phyloP scores from a whole-genome alignment of 106 monocot genomes.

The Gastrodia elata region DNA sequence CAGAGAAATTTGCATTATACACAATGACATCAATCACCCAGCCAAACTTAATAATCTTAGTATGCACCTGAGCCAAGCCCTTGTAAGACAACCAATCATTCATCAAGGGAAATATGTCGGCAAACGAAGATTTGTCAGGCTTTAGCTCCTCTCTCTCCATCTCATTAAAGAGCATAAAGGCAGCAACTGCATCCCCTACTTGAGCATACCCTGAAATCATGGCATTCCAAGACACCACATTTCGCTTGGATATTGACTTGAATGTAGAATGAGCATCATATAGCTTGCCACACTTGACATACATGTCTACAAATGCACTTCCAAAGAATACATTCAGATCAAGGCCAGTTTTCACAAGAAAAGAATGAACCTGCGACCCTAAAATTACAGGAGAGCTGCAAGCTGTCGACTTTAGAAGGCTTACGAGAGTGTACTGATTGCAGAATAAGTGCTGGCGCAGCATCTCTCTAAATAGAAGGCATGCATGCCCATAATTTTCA shows the following conservation, averaged over 20 bases:
- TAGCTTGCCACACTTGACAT: conserved; percentile 40
- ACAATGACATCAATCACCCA: conserved; percentile 23
- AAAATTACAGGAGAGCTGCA: not conserved
- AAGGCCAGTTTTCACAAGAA: conserved; percentile 36
- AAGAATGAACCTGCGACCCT: conserved; percentile 41
- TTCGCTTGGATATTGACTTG: conserved; percentile 18
- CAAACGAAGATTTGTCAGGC: conserved; percentile 60
- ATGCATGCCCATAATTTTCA: conserved; percentile 8
- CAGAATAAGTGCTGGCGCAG: conserved; percentile 14
- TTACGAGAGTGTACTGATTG: conserved; percentile 45
- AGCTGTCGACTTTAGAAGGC: conserved; percentile 46
- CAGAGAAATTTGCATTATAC: conserved; percentile 51
- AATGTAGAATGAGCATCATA: conserved; percentile 28
- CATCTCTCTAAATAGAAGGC: conserved; percentile 27
- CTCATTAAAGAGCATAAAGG: conserved; percentile 20
- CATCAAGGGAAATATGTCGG: conserved; percentile 38
- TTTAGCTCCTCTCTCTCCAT: conserved; percentile 36
- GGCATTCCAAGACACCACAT: conserved; percentile 64
- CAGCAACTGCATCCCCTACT: conserved; percentile 10
- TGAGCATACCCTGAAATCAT: conserved; percentile 35
- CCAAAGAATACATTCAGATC: conserved; percentile 46
- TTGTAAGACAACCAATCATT: conserved; percentile 10
- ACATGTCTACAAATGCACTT: conserved; percentile 57
- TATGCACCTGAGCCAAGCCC: conserved; percentile 38
- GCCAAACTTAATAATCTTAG: conserved; percentile 47